These are phyloP conservation scores for Blastocystis sp. DNA, from an alignment of 352 stramenopile genomes.

Conservation along the genomic window DNA sequence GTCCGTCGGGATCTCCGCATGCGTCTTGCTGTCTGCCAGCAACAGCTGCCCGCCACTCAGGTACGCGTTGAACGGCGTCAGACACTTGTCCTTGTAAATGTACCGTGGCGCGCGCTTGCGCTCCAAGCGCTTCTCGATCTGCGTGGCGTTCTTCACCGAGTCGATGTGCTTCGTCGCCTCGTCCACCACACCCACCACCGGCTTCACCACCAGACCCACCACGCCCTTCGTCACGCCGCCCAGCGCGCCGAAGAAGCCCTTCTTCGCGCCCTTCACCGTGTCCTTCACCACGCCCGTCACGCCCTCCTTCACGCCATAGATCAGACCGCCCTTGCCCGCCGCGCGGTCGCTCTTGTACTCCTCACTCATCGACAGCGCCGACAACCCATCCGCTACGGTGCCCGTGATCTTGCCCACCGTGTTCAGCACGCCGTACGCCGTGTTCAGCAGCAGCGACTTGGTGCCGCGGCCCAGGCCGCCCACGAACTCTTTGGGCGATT, in stretches of 20 bases:
- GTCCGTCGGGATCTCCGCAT: conserved; percentile 34
- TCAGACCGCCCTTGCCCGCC: conserved; percentile 75
- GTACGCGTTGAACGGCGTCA: conserved; percentile 39
- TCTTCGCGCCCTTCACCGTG: conserved; percentile 76
- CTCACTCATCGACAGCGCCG: conserved; percentile 81
- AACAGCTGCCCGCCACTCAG: conserved; percentile 21
- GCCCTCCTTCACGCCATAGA: conserved; percentile 77
- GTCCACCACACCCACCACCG: conserved; percentile 80
- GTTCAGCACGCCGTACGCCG: conserved; percentile 86
- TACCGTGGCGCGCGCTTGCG: conserved; percentile 44
- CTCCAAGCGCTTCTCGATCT: background rate
- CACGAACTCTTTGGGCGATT: conserved; percentile 83
- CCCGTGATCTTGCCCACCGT: conserved; percentile 86
- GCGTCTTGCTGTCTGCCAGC: conserved; percentile 22
- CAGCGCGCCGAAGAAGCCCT: conserved; percentile 78
- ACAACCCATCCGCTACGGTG: conserved; percentile 83
- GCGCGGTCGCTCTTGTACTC: conserved; percentile 25
- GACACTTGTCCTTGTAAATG: background rate
- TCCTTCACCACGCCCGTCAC: conserved; percentile 78
- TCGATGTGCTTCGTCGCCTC: conserved; percentile 80
- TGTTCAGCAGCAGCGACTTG: conserved; percentile 83
- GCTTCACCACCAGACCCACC: conserved; percentile 80
- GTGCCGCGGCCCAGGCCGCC: conserved; percentile 83
- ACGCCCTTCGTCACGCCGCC: conserved; percentile 79
- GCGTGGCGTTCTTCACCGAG: conserved; percentile 75